phyloP scores from a whole-genome alignment of 2,329 filamentous ascomycete genomes.

The Truncatella angustata region DNA sequence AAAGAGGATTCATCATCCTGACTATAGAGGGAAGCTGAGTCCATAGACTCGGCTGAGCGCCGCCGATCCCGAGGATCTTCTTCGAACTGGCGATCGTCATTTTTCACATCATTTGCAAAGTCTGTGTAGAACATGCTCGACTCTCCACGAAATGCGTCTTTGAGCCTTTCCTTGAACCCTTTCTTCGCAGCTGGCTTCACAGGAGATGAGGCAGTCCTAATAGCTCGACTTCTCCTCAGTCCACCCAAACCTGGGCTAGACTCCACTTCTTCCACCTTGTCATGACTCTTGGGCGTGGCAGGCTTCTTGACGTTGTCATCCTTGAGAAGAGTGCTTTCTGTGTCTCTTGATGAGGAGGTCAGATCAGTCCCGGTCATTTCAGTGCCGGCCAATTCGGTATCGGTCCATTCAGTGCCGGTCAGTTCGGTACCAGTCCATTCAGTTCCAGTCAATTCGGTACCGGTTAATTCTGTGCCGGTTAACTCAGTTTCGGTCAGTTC shows the following conservation, averaged over 20 bases:
- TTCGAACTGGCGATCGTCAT: slow-evolving; percentile 20
- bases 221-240: slow-evolving; percentile 56
- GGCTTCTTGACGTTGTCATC: not conserved
- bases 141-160: slow-evolving; percentile 62
- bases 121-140: slow-evolving; percentile 52
- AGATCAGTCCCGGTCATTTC: not conserved
- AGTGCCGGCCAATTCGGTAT: not conserved
- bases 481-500: not conserved
- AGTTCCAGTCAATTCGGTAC: not conserved
- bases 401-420: not conserved
- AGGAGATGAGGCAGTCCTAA: slow-evolving; percentile 47
- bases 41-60: slow-evolving; percentile 31
- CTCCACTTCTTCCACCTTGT: slow-evolving; percentile 27
- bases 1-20: slow-evolving; percentile 30
- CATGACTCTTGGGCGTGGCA: slow-evolving; percentile 6
- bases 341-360: slow-evolving; percentile 11
- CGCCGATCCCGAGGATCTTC: slow-evolving; percentile 26
- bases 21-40: slow-evolving; percentile 29
- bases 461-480: not conserved
- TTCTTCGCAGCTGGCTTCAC: slow-evolving; percentile 45
- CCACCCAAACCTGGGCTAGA: slow-evolving; percentile 34
- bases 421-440: not conserved
- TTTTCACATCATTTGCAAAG: slow-evolving; percentile 37
- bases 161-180: slow-evolving; percentile 56
- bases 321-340: slow-evolving; percentile 9